Evolutionary conservation across 75 land plant species (phyloP), one percentile per base, ranked within the genome.

Genomic region (Selaginella moellendorffii): DNA sequence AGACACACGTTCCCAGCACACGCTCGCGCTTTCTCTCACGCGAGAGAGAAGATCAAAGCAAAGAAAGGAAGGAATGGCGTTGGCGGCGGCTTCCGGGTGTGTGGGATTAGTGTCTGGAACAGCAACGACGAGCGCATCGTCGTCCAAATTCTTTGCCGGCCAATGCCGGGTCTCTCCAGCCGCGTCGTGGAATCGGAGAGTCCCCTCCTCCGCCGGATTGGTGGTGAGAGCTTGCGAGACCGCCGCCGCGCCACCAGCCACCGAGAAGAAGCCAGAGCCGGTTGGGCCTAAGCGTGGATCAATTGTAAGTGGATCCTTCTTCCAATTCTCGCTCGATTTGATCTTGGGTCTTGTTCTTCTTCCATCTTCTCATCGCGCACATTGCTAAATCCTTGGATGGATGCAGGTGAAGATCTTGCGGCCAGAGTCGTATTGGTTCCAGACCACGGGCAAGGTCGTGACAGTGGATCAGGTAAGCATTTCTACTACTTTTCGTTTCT

Each of bases 351-450:
- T n/a, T n/a, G n/a, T n/a, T n/a, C 8, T 42, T 20, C 0, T 8
- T 46, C 52, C 61, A 18, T 0, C 27, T 24, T 28, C 17, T 24
- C 54, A 31, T n/a, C n/a, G n/a, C n/a, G n/a, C n/a, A n/a, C n/a
- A n/a, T n/a, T n/a, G n/a, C n/a, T n/a, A n/a, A n/a, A n/a, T n/a
- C n/a, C n/a, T n/a, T n/a, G n/a, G n/a, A n/a, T n/a, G n/a, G n/a
- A n/a, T n/a, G n/a, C 74, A 77, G 86, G 95, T 88, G 30, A 88
- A 78, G 76, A 77, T 88, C 27, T 73, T 86, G 8, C 74, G 95
- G 76, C 78, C 52, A 30, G 95, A 88, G 65, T 88, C 95, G 12
- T 88, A 88, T 79, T 88, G 95, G 95, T 88, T 54, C 79, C 78
- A 83, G n/a, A 80, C 79, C 21, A 25, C 69, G 22, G 95, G 95